These are phyloP conservation scores for Martiniozyma abietophila DNA, from an alignment of 805 yeast genomes.

Conservation along the genomic window DNA sequence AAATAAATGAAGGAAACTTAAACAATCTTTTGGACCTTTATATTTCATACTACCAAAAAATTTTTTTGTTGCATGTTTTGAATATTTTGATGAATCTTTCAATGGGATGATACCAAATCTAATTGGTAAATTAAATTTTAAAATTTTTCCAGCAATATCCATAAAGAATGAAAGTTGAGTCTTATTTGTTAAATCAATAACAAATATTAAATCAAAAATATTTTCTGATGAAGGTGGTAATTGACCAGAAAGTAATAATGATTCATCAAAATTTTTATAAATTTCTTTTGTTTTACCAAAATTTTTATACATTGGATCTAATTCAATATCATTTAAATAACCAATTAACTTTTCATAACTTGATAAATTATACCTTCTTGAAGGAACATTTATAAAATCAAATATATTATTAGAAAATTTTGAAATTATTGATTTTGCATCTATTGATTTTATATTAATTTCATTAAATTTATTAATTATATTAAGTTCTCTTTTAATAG, in stretches of 20 bases:
- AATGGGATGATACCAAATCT: constrained; percentile 80
- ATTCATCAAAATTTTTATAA: no score
- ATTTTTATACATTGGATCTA: constrained; percentile 43
- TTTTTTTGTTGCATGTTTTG: constrained; percentile 18
- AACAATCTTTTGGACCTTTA: constrained; percentile 16
- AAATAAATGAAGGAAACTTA: constrained; percentile 18
- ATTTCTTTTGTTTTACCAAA: constrained; percentile 36
- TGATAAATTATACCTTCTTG: constrained; percentile 19
- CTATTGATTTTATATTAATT: constrained; percentile 21
- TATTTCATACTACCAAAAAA: constrained; percentile 16
- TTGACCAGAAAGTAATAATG: no score
- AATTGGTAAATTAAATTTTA: constrained; percentile 59
- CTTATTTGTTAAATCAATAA: constrained; percentile 46
- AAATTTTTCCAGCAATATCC: constrained; percentile 38
- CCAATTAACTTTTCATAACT: constrained; percentile 33
- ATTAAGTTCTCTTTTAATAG: constrained; percentile 29
- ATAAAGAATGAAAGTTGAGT: constrained; percentile 42
- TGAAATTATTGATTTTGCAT: constrained; percentile 31
- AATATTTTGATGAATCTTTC: constrained; percentile 19
- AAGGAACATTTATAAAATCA: constrained; percentile 7
- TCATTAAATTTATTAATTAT: constrained; percentile 16
- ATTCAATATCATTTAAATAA: constrained; percentile 71
- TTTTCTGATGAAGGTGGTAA: constrained; percentile 67
- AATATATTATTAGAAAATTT: constrained; percentile 27
- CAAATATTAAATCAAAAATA: constrained; percentile 65